A percentile compares a stretch with the other conserved stretches of the same genome.
Evolutionary conservation across 1,284 basidiomycete species (phyloP).

Genomic region (Gomphus bonarii): DNA sequence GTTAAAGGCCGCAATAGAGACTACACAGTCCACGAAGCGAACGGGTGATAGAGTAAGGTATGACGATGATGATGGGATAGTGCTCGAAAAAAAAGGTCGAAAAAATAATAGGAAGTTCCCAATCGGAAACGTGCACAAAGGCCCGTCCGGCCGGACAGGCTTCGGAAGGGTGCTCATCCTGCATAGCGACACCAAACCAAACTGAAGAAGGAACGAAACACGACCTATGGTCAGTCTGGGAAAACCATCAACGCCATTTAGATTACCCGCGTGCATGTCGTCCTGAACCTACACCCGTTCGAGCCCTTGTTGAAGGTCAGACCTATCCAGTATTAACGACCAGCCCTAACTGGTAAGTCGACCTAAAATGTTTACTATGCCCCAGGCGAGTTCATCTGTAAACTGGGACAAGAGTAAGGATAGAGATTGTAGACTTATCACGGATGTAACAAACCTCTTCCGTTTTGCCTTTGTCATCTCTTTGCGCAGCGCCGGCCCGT

Average conservation of each 20-base stretch:
- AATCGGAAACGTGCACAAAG: not conserved
- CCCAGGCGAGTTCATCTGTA: not conserved
- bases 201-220: not conserved
- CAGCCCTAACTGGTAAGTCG: not conserved
- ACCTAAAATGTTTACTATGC: slow-evolving; percentile 1
- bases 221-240: slow-evolving; percentile 1
- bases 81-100: not conserved
- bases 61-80: not conserved
- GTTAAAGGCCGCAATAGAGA: slow-evolving; percentile 6
- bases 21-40: slow-evolving; percentile 5
- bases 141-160: not conserved
- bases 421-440: slow-evolving; percentile 7
- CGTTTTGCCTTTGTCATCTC: slow-evolving; percentile 99
- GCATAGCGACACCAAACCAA: slow-evolving; percentile 1
- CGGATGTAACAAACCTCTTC: slow-evolving; percentile 59
- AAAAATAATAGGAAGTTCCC: not conserved
- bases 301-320: not conserved
- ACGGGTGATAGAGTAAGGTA: slow-evolving; percentile 3
- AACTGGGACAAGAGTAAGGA: not conserved
- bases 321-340: not conserved
- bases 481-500: slow-evolving; percentile 91
- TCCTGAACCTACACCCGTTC: not conserved
- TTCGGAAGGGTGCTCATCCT: not conserved
- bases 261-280: not conserved
- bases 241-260: not conserved